Evolutionary conservation across 768 basidiomycete species (phyloP).

Genomic region (Leccinum boreale): DNA sequence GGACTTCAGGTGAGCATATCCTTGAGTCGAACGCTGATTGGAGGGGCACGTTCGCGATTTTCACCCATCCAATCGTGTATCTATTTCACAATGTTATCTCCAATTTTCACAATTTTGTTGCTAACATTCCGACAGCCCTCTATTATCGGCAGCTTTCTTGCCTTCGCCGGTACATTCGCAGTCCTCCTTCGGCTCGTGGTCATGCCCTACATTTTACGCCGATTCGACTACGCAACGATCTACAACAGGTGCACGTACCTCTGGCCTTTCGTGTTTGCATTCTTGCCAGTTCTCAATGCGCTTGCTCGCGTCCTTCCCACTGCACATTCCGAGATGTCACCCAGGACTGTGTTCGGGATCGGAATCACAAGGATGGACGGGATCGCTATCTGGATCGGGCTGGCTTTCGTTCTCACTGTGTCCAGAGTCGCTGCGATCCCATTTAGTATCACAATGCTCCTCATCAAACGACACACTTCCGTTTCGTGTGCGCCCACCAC

Average conservation of each 20-base stretch:
- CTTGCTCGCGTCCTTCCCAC: background rate
- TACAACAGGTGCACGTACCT: conserved; percentile 6
- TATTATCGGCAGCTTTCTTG: conserved; percentile 55
- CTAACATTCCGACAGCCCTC: conserved; percentile 34
- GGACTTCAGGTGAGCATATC: conserved; percentile 41
- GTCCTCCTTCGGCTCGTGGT: conserved; percentile 45
- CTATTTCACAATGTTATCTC: background rate
- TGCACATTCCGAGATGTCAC: background rate
- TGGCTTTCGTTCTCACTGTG: conserved; percentile 38
- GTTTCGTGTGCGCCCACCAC: conserved; percentile 13
- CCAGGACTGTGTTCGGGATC: background rate
- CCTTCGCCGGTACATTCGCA: conserved; percentile 46
- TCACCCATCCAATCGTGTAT: background rate
- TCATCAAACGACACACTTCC: conserved; percentile 49
- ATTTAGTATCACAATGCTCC: conserved; percentile 52
- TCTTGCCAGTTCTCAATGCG: conserved; percentile 2
- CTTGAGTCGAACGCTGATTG: background rate
- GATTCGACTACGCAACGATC: conserved; percentile 5
- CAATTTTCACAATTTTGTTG: conserved; percentile 13
- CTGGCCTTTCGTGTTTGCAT: conserved; percentile 3
- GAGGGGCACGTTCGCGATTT: background rate
- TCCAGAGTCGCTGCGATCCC: conserved; percentile 25
- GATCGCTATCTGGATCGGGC: conserved; percentile 45
- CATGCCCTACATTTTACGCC: conserved; percentile 36
- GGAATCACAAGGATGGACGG: background rate